These are phyloP conservation scores for Lipomyces spencermartinsiae DNA, from an alignment of 805 yeast genomes.

Conservation along the genomic window DNA sequence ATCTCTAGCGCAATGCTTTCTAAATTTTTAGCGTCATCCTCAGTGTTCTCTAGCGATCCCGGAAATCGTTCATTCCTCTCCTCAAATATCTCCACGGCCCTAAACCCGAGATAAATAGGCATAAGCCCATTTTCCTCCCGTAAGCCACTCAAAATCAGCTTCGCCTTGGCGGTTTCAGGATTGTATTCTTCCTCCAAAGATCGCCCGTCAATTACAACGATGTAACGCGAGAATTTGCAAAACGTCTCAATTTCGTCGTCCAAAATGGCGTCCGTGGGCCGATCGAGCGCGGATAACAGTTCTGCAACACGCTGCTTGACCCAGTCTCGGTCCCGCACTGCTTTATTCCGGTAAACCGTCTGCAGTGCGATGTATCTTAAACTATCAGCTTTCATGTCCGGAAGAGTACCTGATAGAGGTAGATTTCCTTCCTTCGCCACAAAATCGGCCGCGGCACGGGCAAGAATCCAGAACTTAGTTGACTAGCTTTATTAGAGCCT, in stretches of 20 bases:
- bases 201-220: constrained; percentile 58
- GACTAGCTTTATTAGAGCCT: constrained; percentile 22
- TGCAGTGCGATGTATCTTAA: constrained; percentile 64
- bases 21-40: constrained; percentile 23
- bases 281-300: constrained; percentile 44
- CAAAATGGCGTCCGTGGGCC: constrained; percentile 45
- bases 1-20: constrained; percentile 24
- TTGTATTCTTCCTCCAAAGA: constrained; percentile 37
- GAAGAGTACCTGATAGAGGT: constrained; percentile 78
- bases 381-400: constrained; percentile 89
- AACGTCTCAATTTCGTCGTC: constrained; percentile 54
- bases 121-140: constrained; percentile 36
- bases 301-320: constrained; percentile 50
- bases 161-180: constrained; percentile 16
- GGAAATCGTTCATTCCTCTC: constrained; percentile 32
- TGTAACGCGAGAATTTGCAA: constrained; percentile 64
- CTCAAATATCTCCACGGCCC: constrained; percentile 40
- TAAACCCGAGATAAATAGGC: constrained; percentile 41
- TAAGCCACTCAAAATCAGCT: constrained; percentile 17
- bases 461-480: constrained; percentile 65
- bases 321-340: constrained; percentile 54
- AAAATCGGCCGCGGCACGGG: constrained; percentile 61
- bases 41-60: constrained; percentile 21
- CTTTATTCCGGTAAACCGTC: constrained; percentile 62
- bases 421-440: constrained; percentile 49